Base-by-base conservation (phyloP, 1,139 yeast genomes). In the Ogataea hybrid region DNA sequence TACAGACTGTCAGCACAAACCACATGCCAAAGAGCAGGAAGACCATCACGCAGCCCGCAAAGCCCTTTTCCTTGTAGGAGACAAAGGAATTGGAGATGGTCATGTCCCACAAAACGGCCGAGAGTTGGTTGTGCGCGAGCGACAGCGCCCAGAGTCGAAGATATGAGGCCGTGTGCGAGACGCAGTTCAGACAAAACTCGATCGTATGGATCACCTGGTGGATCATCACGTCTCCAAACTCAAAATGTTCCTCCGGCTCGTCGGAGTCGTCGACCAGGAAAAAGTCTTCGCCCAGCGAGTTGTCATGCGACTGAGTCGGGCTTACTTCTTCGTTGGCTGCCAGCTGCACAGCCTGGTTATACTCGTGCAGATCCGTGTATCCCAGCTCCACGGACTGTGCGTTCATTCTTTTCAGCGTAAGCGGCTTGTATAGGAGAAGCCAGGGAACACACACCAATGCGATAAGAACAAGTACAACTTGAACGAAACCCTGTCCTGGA, bases 121-220 rank as follows among this genome's bases (percentile, higher is more conserved):
- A n/a, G n/a, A n/a, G n/a, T n/a, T n/a, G n/a, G n/a, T n/a, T n/a
- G n/a, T n/a, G n/a, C n/a, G n/a, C n/a, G n/a, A n/a, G n/a, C n/a
- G 97, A 90, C 48, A 94, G 73, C 1, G 99, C 99, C 98, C 98
- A 92, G 44, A 92, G 70, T 61, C 98, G 83, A 53, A 92, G 76
- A 59, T 94, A 94, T 0, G 98, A 92, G 0, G 99, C 99, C 0
- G 98, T 94, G 62, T 94, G 99, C 14, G 97, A 88, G 32, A 94
- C 96, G 69, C 97, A 88, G 65, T 92, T 92, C 57, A 94, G 75
- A 62, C 99, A 94, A 64, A 94, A 94, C 69, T 94, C 99, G 66
- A 94, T 94, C 2, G 99, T 94, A 63, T 92, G 97, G 56, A 94
- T 94, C 28, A 92, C 97, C 67, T 94, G 99, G 64, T 94, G 97